Base-by-base conservation (phyloP, 2,329 filamentous ascomycete genomes). In the Acephala macrosclerotiorum region DNA sequence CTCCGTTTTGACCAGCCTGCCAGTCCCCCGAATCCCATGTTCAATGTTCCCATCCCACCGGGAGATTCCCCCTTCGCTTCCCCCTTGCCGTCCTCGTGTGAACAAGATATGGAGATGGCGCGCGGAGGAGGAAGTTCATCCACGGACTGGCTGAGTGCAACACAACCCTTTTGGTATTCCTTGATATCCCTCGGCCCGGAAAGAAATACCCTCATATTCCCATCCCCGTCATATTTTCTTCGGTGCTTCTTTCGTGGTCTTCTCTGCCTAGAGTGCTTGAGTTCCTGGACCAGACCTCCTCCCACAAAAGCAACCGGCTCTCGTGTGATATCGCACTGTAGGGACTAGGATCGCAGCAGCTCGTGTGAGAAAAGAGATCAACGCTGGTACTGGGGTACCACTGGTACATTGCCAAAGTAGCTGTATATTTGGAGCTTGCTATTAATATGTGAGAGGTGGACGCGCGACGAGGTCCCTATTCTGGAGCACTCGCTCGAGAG, bases 131-230 rank as follows among this genome's bases (percentile, higher is more conserved):
- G 38, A 42, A 53, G 22, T 53, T 53, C 49, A 53, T 53, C 49
- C 49, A 53, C 49, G 25, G 29, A 29, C 25, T 53, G 49, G 49
- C 49, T 53, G 49, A 33, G 49, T 14, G 25, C 25, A 53, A 53
- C 26, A 53, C 49, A 26, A 53, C 25, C 45, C 11, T 14, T n/a
- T 29, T 29, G 49, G 29, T 33, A 33, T 26, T 12, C 14, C 25
- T 29, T 29, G 49, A 53, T 33, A 33, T 26, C 22, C 26, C 25
- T 53, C 49, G 49, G 49, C 49, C 49, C 49, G 25, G 29, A 33
- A 7, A 26, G 49, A 53, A 53, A 53, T 53, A 53, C 12, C 49
- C 49, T 53, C 49, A 53, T 53, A 53, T 33, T n/a, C 49, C 14
- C 22, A 18, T 29, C 25, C 49, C 49, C 49, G 49, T 29, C 8